A percentile compares a stretch with the other conserved stretches of the same genome.
Evolutionary conservation across 164 flowering plant species (phyloP).

Genomic region (Liquidambar formosana): DNA sequence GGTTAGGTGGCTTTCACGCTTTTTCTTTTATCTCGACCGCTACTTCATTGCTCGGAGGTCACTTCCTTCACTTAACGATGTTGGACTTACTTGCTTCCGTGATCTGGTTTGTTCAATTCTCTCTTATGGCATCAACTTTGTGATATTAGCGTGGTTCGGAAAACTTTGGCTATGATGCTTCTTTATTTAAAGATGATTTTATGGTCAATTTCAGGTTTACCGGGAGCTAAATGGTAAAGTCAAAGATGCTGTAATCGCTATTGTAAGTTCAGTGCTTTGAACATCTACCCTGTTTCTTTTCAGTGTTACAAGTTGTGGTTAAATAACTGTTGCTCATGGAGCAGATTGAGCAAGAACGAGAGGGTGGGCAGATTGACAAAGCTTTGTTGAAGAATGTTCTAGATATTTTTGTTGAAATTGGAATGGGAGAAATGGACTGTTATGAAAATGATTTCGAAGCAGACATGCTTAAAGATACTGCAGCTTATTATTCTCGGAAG

Average conservation of each 20-base stretch:
- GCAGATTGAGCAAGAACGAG: constrained; percentile 48
- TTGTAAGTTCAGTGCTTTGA: constrained; percentile 13
- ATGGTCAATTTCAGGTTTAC: constrained; percentile 24
- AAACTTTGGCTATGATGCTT: not conserved
- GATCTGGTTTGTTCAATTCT: constrained; percentile 29
- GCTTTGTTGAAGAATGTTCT: constrained; percentile 39
- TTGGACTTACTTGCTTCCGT: constrained; percentile 38
- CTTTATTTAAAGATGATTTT: not conserved
- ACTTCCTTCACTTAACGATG: constrained; percentile 34
- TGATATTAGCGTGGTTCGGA: not conserved
- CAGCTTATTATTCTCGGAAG: constrained; percentile 39
- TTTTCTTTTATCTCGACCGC: constrained; percentile 45
- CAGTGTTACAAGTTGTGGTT: not conserved
- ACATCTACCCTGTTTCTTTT: not conserved
- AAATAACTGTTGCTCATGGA: not conserved
- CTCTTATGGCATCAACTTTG: not conserved
- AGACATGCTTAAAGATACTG: constrained; percentile 31
- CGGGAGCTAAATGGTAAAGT: constrained; percentile 17
- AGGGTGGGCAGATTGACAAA: constrained; percentile 42
- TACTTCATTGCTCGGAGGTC: constrained; percentile 28
- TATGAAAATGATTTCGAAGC: constrained; percentile 43
- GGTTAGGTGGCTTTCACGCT: constrained; percentile 47
- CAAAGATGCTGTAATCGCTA: constrained; percentile 21
- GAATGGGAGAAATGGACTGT: constrained; percentile 21
- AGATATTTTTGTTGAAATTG: constrained; percentile 38